Evolutionary conservation across 495 filamentous ascomycete species (phyloP).

Genomic region (Chaetomidium leptoderma): DNA sequence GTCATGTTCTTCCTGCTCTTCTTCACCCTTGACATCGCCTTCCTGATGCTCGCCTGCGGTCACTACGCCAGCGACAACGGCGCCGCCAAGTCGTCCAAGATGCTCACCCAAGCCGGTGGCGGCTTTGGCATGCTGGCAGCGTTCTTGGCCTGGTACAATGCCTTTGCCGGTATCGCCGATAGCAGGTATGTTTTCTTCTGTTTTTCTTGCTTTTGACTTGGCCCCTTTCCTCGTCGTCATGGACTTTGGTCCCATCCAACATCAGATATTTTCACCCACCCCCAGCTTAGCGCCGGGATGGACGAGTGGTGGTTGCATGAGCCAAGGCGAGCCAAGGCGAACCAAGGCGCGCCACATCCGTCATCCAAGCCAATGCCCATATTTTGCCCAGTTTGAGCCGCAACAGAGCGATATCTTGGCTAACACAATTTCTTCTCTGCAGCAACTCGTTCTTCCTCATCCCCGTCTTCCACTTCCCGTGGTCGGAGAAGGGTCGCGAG

Average conservation of each 20-base stretch:
- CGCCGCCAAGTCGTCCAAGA: constrained; percentile 19
- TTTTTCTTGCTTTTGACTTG: constrained; percentile 8
- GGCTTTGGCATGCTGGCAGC: constrained; percentile 84
- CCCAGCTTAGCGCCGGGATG: constrained; percentile 4
- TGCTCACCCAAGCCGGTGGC: constrained; percentile 73
- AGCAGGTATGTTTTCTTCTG: constrained; percentile 56
- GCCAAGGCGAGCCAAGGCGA: constrained; percentile 24
- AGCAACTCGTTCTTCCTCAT: constrained; percentile 92
- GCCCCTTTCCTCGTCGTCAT: not conserved
- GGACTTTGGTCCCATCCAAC: not conserved
- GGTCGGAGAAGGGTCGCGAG: constrained; percentile 81
- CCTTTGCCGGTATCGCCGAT: constrained; percentile 91
- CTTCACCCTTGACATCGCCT: constrained; percentile 88
- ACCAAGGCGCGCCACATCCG: constrained; percentile 25
- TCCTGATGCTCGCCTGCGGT: constrained; percentile 77
- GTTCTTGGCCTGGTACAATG: constrained; percentile 96
- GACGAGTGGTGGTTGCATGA: constrained; percentile 12
- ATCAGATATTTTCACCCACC: not conserved
- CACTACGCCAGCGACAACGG: constrained; percentile 53
- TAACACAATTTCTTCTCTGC: constrained; percentile 12
- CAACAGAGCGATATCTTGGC: not conserved
- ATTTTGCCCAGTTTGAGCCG: constrained; percentile 13
- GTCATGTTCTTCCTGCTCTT: constrained; percentile 95
- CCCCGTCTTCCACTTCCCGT: constrained; percentile 94
- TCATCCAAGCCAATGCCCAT: constrained; percentile 17